phyloP scores from a whole-genome alignment of 306 rosid species.

The Crotalaria pallida region DNA sequence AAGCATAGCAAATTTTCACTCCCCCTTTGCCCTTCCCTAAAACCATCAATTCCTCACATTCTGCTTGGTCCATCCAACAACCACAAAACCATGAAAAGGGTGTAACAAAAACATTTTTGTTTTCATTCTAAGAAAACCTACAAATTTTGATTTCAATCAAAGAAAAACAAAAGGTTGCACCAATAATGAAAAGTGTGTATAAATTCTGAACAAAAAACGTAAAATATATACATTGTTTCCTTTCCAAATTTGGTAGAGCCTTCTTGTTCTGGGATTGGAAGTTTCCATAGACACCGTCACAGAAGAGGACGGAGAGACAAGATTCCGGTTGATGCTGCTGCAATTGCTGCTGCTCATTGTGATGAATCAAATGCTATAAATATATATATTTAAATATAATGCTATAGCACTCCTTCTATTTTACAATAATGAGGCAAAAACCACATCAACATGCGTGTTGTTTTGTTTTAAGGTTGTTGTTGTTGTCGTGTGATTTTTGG shows the following conservation, averaged over 20 bases:
- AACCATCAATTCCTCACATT: neutral
- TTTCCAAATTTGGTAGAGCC: slow-evolving; percentile 67
- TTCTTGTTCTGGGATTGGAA: slow-evolving; percentile 21
- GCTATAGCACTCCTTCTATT: neutral
- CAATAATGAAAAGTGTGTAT: neutral
- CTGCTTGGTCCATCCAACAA: neutral
- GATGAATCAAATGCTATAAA: neutral
- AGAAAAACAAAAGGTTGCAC: neutral
- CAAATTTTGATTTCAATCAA: neutral
- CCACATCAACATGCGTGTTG: neutral
- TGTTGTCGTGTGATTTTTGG: neutral
- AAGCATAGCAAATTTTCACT: neutral
- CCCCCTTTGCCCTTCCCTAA: neutral
- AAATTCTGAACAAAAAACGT: neutral
- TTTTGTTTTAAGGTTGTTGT: neutral
- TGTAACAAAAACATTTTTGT: neutral
- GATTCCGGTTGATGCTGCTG: neutral
- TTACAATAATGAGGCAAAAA: slow-evolving; percentile 1
- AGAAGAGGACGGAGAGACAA: slow-evolving; percentile 36
- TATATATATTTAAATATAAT: neutral
- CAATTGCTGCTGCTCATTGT: slow-evolving; percentile 7
- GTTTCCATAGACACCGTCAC: slow-evolving; percentile 10
- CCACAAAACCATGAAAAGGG: neutral
- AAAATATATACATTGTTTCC: slow-evolving; percentile 57
- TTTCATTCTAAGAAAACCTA: neutral